Conservation (phyloP, 2,329 filamentous ascomycete species). For the Aspergillus ibericus region DNA sequence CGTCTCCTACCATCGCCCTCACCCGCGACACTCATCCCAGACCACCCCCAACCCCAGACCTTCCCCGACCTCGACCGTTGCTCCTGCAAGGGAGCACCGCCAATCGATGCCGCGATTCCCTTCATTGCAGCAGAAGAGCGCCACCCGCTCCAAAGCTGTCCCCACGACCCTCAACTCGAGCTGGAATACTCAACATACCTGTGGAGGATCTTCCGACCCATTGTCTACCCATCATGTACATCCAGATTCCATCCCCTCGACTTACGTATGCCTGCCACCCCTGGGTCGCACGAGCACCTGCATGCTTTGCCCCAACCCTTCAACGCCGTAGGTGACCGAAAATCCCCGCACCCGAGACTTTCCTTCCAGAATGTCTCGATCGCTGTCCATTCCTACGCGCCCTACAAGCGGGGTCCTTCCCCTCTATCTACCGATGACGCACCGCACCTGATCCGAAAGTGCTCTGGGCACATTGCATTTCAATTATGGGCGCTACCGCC, state of each 20-base stretch:
- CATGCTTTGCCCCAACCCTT: neutral
- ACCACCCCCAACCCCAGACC: neutral
- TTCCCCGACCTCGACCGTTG: neutral
- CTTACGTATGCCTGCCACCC: neutral
- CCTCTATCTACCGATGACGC: slow-evolving; percentile 7
- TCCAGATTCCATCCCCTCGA: neutral
- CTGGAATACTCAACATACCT: neutral
- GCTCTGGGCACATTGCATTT: slow-evolving; percentile 14
- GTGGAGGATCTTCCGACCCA: neutral
- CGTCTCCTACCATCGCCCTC: neutral
- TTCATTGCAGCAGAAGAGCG: neutral
- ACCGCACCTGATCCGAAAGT: slow-evolving; percentile 4
- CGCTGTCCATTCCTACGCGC: neutral
- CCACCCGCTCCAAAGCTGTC: neutral
- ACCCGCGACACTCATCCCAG: neutral
- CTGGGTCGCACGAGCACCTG: neutral
- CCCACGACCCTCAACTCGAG: neutral
- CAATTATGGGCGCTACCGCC: slow-evolving; percentile 6
- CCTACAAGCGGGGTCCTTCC: neutral
- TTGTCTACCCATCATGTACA: neutral
- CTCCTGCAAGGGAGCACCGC: neutral
- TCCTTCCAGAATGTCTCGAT: neutral
- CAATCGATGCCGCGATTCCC: neutral
- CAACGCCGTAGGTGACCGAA: neutral
- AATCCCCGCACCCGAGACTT: neutral